A percentile compares a stretch with the other conserved stretches of the same genome.
Evolutionary conservation across 106 monocot genomes (phyloP).

Genomic region (Chionographis japonica): DNA sequence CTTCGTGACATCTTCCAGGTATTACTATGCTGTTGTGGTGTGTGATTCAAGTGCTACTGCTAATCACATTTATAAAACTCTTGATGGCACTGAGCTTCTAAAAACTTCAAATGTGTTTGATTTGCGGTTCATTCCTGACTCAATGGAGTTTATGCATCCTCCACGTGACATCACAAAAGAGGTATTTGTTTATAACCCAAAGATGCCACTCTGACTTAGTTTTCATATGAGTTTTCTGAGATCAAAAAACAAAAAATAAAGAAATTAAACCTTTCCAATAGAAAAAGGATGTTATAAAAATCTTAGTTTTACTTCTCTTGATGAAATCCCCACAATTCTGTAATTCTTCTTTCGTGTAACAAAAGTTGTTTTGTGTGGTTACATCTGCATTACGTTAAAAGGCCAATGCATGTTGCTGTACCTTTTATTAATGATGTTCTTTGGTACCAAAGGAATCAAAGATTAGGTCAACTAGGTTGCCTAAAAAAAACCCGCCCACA

Average conservation of each 20-base stretch:
- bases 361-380: too few species aligned
- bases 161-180: slow-evolving; percentile 67
- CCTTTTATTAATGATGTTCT: too few species aligned
- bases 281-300: too few species aligned
- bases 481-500: too few species aligned
- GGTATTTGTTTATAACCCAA: slow-evolving; percentile 31
- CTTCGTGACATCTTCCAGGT: slow-evolving; percentile 34
- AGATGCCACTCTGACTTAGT: not conserved
- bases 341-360: too few species aligned
- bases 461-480: too few species aligned
- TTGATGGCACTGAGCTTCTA: slow-evolving; percentile 75
- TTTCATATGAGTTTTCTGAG: not conserved
- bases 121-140: slow-evolving; percentile 83
- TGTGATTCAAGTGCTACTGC: slow-evolving; percentile 92
- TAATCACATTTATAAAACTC: slow-evolving; percentile 69
- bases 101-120: slow-evolving; percentile 89
- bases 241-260: not conserved
- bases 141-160: slow-evolving; percentile 71
- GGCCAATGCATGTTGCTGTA: too few species aligned
- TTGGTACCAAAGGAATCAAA: too few species aligned
- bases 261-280: too few species aligned
- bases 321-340: too few species aligned
- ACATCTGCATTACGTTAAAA: too few species aligned
- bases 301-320: too few species aligned
- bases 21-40: slow-evolving; percentile 83